Evolutionary conservation across 2,329 filamentous ascomycete genomes (phyloP).

Genomic region (Xylariaceae sp.): DNA sequence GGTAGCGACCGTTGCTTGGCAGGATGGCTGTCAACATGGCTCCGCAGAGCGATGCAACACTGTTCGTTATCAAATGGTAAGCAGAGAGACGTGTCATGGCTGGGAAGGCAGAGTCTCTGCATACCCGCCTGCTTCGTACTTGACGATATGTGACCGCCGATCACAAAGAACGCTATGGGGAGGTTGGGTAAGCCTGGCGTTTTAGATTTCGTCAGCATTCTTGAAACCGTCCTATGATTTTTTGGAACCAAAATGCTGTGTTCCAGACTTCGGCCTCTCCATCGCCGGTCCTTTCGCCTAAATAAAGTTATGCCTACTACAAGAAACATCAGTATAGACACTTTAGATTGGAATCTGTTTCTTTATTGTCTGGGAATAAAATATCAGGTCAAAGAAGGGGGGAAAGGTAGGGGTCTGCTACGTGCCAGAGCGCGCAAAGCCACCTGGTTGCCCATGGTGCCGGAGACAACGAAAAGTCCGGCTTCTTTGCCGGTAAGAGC

Average conservation of each 20-base stretch:
- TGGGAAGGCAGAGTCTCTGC: background rate
- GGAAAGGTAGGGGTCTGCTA: too few relatives aligned
- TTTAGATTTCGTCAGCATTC: too few relatives aligned
- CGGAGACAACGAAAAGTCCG: conserved; percentile 69
- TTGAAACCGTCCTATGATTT: too few relatives aligned
- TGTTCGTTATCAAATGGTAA: conserved; percentile 1
- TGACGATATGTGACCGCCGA: conserved; percentile 64
- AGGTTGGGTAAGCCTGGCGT: conserved; percentile 53
- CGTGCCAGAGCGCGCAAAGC: conserved; percentile 61
- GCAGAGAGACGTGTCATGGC: background rate
- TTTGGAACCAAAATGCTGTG: too few relatives aligned
- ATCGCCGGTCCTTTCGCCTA: too few relatives aligned
- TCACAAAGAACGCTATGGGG: conserved; percentile 72
- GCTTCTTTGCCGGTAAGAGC: conserved; percentile 63
- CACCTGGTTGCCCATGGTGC: conserved; percentile 81
- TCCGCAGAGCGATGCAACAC: conserved; percentile 60
- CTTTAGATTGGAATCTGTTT: too few relatives aligned
- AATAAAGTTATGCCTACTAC: too few relatives aligned
- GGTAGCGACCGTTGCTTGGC: conserved; percentile 36
- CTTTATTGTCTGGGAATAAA: too few relatives aligned
- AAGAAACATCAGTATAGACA: too few relatives aligned
- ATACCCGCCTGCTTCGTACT: conserved; percentile 51
- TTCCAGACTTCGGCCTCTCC: too few relatives aligned
- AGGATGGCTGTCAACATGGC: conserved; percentile 54
- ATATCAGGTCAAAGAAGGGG: too few relatives aligned